These are phyloP conservation scores for Aspergillus intermedius DNA, from an alignment of 2,329 filamentous ascomycete species.

Conservation along the genomic window DNA sequence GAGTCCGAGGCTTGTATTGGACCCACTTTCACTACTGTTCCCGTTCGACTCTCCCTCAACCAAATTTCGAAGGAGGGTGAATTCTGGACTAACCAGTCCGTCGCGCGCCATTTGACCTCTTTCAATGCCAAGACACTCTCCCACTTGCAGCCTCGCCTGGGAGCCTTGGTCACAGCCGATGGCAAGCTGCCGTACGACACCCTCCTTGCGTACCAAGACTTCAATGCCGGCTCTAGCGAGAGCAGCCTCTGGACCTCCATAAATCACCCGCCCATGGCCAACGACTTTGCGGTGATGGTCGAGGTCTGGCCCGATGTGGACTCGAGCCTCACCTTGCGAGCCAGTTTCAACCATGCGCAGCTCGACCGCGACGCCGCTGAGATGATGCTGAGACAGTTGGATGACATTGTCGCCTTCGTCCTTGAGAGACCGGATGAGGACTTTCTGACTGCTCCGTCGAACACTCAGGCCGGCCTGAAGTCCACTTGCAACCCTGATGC, in stretches of 20 bases:
- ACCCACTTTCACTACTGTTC: conserved; percentile 30
- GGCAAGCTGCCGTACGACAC: conserved; percentile 31
- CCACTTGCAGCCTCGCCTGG: conserved; percentile 18
- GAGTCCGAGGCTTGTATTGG: conserved; percentile 23
- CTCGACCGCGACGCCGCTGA: conserved; percentile 18
- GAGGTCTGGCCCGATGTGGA: conserved; percentile 22
- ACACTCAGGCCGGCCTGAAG: conserved; percentile 10
- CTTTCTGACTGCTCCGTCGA: conserved; percentile 12
- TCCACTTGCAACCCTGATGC: conserved; percentile 16
- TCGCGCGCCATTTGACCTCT: conserved; percentile 18
- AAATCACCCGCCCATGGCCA: conserved; percentile 21
- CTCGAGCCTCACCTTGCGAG: conserved; percentile 20
- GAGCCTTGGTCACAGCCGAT: conserved; percentile 16
- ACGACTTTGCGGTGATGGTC: conserved; percentile 27
- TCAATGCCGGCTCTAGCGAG: conserved; percentile 11
- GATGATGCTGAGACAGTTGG: conserved; percentile 22
- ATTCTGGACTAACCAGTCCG: conserved; percentile 15
- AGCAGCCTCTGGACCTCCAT: conserved; percentile 14
- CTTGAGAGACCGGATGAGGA: conserved; percentile 15
- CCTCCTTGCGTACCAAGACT: conserved; percentile 30
- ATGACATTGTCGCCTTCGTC: conserved; percentile 19
- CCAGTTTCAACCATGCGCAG: conserved; percentile 19
- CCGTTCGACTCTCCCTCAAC: conserved; percentile 22
- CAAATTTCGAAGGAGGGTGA: conserved; percentile 9
- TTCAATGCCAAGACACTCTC: conserved; percentile 17